Conservation (phyloP, 2,329 filamentous ascomycete species). For the Fusarium sacchari region DNA sequence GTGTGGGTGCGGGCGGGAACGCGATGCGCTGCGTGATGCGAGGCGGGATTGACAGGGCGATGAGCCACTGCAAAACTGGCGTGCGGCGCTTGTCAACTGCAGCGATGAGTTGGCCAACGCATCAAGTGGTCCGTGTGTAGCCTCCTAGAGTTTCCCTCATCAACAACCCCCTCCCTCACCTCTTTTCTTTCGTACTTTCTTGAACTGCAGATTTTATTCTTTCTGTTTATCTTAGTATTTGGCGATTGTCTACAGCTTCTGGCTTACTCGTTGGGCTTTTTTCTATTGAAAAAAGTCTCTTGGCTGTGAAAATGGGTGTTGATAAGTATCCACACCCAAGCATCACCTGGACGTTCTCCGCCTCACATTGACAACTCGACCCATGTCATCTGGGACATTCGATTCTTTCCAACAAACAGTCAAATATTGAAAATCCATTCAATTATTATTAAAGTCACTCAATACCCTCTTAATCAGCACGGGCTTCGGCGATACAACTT, state of each 20-base stretch:
- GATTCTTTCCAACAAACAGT: neutral
- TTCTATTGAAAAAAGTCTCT: neutral
- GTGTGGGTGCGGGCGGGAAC: constrained; percentile 32
- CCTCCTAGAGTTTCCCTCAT: constrained; percentile 44
- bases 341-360: constrained; percentile 33
- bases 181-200: constrained; percentile 27
- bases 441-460: neutral
- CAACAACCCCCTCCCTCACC: constrained; percentile 40
- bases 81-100: constrained; percentile 53
- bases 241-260: neutral
- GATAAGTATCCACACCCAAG: constrained; percentile 35
- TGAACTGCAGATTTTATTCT: constrained; percentile 3
- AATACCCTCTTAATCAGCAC: neutral
- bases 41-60: constrained; percentile 41
- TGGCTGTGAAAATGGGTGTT: constrained; percentile 14
- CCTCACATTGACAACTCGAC: constrained; percentile 31
- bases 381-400: constrained; percentile 29
- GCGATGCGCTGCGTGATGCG: constrained; percentile 36
- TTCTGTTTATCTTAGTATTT: neutral
- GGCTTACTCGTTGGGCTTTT: neutral
- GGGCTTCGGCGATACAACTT: neutral
- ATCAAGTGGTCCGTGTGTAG: constrained; percentile 56
- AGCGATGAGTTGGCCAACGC: constrained; percentile 56
- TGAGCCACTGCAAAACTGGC: constrained; percentile 36
- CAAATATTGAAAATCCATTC: neutral